Base-by-base conservation (phyloP, 75 land plant species). In the Selaginella moellendorffii region DNA sequence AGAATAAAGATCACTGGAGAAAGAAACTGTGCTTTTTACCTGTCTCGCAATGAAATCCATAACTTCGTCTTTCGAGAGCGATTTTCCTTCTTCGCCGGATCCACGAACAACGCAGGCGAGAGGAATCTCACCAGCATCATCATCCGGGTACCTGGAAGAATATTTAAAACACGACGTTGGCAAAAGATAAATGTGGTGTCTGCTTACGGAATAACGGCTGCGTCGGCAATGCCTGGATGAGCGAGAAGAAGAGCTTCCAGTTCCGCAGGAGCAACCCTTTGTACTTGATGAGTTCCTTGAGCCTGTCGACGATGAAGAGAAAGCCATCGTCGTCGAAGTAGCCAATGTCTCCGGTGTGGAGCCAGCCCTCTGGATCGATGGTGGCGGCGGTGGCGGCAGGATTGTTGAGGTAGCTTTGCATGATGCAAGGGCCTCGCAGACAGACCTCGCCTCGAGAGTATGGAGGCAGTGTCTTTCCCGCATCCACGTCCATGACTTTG, bases 41-140 rank as follows among this genome's bases (percentile, higher is more conserved):
- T 36, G 46, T 36, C 46, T 36, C 14, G 46, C 46, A 5, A 36
- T 14, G 14, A 36, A 36, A 14, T 5, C 46, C 46, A 36, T 36
- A 14, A 36, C 46, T 5, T 36, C 46, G 14, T 14, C 14, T 14
- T 36, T 14, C 14, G 46, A 36, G 5, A 36, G 5, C 46, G 5
- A 5, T 36, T 5, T 36, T 14, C 46, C 46, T 36, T 36, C 46
- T 36, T 14, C 10, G 14, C 10, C 46, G n/a, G n/a, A n/a, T n/a
- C n/a, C n/a, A n/a, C n/a, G n/a, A 20, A 87, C 97, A 27, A 90
- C 75, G 63, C 67, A 90, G 25, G 97, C 97, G 51, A 87, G 59
- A 1, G 97, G 97, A 31, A 90, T 77, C 70, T 90, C 88, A 27
- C 97, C 97, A 30, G 86, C 93, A 72, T 77, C 80, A 26, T 52